A percentile compares a stretch with the other conserved stretches of the same genome.
phyloP scores from a whole-genome alignment of 2,329 filamentous ascomycete genomes.

The Torrubiella hemipterigena region DNA sequence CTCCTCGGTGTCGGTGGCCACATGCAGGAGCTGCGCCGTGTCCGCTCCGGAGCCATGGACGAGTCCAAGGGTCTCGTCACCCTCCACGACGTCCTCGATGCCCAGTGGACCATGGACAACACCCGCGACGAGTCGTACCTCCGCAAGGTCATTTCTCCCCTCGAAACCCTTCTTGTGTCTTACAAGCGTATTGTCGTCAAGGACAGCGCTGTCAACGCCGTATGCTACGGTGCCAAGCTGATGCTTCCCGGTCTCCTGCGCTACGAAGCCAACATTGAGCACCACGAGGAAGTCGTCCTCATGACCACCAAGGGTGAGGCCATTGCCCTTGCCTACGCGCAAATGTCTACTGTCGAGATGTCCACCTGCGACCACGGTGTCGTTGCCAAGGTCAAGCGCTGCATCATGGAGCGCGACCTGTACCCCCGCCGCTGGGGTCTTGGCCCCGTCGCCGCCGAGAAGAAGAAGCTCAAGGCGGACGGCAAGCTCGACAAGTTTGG shows the following conservation, averaged over 20 bases:
- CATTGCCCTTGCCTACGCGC: conserved; percentile 88
- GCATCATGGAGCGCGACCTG: conserved; percentile 98
- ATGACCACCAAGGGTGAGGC: conserved; percentile 99
- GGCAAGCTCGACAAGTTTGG: conserved; percentile 98
- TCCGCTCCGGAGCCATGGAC: conserved; percentile 88
- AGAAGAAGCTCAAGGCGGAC: conserved; percentile 99
- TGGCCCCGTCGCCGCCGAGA: conserved; percentile 84
- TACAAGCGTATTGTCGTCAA: conserved; percentile 99
- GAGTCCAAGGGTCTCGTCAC: conserved; percentile 84
- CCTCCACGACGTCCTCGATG: conserved; percentile 76
- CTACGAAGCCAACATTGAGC: conserved; percentile 85
- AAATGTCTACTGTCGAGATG: conserved; percentile 97
- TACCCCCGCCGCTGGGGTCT: conserved; percentile 96
- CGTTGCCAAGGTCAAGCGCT: conserved; percentile 97
- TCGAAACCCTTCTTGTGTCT: conserved; percentile 80
- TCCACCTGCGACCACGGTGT: conserved; percentile 95
- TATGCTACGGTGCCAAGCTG: conserved; percentile 97
- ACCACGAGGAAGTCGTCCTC: conserved; percentile 90
- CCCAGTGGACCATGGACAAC: conserved; percentile 94
- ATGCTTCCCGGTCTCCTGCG: conserved; percentile 95
- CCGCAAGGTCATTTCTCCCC: conserved; percentile 77
- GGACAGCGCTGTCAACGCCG: conserved; percentile 71
- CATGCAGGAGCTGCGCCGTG: conserved; percentile 96
- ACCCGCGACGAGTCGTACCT: conserved; percentile 89
- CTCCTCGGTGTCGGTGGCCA: conserved; percentile 75